phyloP scores from a whole-genome alignment of 345 rosid genomes.

The Citrus glauca region DNA sequence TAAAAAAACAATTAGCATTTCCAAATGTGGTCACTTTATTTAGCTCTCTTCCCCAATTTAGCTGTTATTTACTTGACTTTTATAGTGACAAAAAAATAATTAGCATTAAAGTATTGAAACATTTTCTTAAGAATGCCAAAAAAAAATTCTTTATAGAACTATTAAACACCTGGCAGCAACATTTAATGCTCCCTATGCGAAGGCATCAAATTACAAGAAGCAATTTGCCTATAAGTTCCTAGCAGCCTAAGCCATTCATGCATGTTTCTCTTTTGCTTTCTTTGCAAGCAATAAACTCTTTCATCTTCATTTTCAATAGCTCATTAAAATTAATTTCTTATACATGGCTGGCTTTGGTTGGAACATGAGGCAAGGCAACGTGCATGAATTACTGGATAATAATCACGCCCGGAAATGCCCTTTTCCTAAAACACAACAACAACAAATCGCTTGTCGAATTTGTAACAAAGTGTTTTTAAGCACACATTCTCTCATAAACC shows the following conservation, averaged over 20 bases:
- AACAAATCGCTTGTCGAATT: constrained; percentile 30
- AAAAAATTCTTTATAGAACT: not conserved
- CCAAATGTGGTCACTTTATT: constrained; percentile 1
- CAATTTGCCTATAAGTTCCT: not conserved
- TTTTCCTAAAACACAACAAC: not conserved
- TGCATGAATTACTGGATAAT: not conserved
- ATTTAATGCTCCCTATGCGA: not conserved
- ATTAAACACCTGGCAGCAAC: not conserved
- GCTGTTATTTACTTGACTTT: not conserved
- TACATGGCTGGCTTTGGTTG: constrained; percentile 24
- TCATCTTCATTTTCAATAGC: not conserved
- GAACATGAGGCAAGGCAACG: constrained; percentile 7
- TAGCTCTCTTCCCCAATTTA: not conserved
- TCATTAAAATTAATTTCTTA: not conserved
- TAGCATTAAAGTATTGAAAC: constrained; percentile 10
- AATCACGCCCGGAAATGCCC: not conserved
- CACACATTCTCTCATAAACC: constrained; percentile 24
- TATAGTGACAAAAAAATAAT: constrained; percentile 1
- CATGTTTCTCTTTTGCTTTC: not conserved
- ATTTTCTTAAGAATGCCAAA: not conserved
- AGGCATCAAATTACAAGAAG: not conserved
- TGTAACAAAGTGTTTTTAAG: constrained; percentile 24
- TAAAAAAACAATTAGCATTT: not conserved
- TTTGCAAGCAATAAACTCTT: not conserved
- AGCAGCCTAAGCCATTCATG: not conserved